Evolutionary conservation across 1,284 basidiomycete genomes (phyloP).

Genomic region (Chiua sp.): DNA sequence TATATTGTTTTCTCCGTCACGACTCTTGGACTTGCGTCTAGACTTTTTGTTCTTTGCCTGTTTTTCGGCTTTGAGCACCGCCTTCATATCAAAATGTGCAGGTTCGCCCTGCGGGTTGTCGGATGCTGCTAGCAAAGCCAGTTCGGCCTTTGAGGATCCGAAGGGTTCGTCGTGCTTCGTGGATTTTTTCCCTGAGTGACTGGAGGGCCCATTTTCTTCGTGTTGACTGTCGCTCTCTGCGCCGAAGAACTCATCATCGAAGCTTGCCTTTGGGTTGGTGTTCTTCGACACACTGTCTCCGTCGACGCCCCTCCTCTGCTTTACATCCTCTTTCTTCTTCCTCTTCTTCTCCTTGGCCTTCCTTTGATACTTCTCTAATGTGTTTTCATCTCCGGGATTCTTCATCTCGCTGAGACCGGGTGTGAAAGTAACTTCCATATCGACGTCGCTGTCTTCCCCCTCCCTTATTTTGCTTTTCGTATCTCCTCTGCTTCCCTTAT

Average conservation of each 20-base stretch:
- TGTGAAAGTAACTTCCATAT: conserved; percentile 94
- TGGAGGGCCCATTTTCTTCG: conserved; percentile 40
- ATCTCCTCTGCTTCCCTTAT: conserved; percentile 14
- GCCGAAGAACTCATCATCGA: conserved; percentile 74
- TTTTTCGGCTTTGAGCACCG: conserved; percentile 89
- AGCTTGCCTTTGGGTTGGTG: conserved; percentile 28
- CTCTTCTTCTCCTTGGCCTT: conserved; percentile 89
- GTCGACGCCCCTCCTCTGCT: conserved; percentile 32
- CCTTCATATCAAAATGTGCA: conserved; percentile 92
- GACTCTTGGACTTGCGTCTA: conserved; percentile 42
- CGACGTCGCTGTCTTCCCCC: conserved; percentile 58
- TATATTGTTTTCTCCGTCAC: conserved; percentile 48
- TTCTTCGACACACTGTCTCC: conserved; percentile 31
- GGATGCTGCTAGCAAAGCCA: conserved; percentile 66
- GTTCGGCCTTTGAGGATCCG: conserved; percentile 53
- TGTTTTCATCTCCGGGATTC: conserved; percentile 75
- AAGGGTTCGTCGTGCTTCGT: conserved; percentile 10
- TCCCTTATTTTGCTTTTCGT: conserved; percentile 33
- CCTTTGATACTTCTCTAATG: conserved; percentile 83
- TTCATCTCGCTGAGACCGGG: conserved; percentile 73
- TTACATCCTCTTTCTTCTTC: conserved; percentile 73
- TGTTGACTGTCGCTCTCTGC: conserved; percentile 47
- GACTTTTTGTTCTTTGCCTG: conserved; percentile 60
- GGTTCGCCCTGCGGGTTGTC: conserved; percentile 60
- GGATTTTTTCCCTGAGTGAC: conserved; percentile 28